Base-by-base conservation (phyloP, 257 asterid species). In the Anisodus tanguticus region DNA sequence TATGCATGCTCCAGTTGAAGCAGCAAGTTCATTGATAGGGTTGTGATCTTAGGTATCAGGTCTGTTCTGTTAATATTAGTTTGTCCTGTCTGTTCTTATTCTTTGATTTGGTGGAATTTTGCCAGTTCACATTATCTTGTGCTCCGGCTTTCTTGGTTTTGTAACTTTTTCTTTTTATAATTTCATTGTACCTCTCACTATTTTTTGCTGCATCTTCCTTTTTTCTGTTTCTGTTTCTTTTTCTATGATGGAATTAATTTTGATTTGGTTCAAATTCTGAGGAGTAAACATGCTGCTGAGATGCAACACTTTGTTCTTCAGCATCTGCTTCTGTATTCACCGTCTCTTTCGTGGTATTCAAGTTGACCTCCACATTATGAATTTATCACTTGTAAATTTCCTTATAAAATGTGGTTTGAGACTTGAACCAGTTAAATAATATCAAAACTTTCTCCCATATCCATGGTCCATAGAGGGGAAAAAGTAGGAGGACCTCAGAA, bases 101-200 rank as follows among this genome's bases (percentile, higher is more conserved):
- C 49, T 77, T 77, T 77, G 64, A 77, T 53, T 77, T 53, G 82
- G 82, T 53, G 64, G 62, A 31, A 53, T 53, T 77, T 53, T 51
- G 82, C 49, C 64, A 13, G 41, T 53, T 41, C 82, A 77, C 64
- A 55, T 77, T 2, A 77, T 77, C 41, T 77, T 26, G 47, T 53
- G 64, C 64, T 53, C 81, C 63, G 47, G 51, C n/a, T 51, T 76
- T 62, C 16, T 77, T 77, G 82, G 53, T 77, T 77, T 77, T 77
- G 16, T 77, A 77, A 31, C 49, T 8, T 10, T 26, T 51, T 22
- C 51, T 1, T 51, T 76, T 49, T 76, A 16, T 19, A 51, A 6
- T 1, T 26, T 53, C 47, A 7, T 54, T 76, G 7, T 13, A 4
- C 63, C 31, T 6, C 47, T 53, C 13, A 12, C 53, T 13, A 77